A percentile compares a stretch with the other conserved stretches of the same genome.
phyloP scores from a whole-genome alignment of 2,329 filamentous ascomycete species.

The Hypoxylon sp. region DNA sequence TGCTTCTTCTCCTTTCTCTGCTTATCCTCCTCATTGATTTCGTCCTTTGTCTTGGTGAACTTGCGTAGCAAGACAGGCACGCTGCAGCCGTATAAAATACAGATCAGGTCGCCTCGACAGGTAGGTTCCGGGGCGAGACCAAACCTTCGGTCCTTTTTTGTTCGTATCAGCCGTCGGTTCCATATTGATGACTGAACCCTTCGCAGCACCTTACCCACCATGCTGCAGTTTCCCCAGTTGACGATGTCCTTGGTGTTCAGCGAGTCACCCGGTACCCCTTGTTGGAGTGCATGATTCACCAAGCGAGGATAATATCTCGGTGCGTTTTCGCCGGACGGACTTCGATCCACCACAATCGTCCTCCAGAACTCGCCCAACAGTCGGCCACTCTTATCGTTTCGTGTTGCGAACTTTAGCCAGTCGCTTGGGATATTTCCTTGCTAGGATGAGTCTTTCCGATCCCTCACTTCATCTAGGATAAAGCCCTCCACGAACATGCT shows the following conservation, averaged over 20 bases:
- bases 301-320: conserved; percentile 17
- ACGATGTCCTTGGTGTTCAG: conserved; percentile 14
- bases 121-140: conserved; percentile 13
- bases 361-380: conserved; percentile 13
- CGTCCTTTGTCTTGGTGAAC: conserved; percentile 6
- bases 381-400: neutral
- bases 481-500: conserved; percentile 25
- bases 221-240: conserved; percentile 12
- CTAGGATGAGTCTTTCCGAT: conserved; percentile 10
- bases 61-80: conserved; percentile 16
- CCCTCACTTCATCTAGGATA: conserved; percentile 6
- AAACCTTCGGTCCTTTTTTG: neutral
- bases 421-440: conserved; percentile 19
- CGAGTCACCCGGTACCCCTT: conserved; percentile 4
- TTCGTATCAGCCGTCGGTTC: conserved; percentile 23
- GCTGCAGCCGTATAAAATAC: conserved; percentile 24
- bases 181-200: conserved; percentile 21
- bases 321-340: conserved; percentile 14
- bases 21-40: conserved; percentile 7
- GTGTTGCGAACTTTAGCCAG: conserved; percentile 1
- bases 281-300: conserved; percentile 10
- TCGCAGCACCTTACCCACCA: conserved; percentile 19
- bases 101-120: conserved; percentile 8
- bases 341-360: conserved; percentile 18
- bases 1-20: conserved; percentile 5